These are phyloP conservation scores for Fusarium scirpi DNA, from an alignment of 2,329 filamentous ascomycete genomes.

Conservation along the genomic window DNA sequence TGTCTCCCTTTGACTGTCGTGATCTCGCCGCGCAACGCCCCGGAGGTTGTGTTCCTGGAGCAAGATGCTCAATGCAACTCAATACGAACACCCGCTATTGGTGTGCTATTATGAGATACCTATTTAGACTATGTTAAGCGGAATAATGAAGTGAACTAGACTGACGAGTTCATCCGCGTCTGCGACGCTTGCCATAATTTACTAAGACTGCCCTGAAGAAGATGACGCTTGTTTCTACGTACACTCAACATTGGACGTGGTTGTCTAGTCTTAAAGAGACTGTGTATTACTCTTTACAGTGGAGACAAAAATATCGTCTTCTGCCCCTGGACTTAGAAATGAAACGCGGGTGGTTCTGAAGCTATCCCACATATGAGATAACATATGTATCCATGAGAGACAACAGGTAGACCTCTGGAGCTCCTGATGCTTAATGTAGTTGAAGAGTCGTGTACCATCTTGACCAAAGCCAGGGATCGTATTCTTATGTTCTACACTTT, in stretches of 20 bases:
- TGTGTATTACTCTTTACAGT: no score
- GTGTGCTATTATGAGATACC: background rate
- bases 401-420: background rate
- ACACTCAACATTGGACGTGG: rapidly evolving
- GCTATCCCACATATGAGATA: background rate
- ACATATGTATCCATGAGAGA: background rate
- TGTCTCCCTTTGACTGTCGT: background rate
- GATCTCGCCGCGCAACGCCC: background rate
- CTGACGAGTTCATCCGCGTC: background rate
- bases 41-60: background rate
- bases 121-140: no score
- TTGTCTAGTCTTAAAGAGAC: background rate
- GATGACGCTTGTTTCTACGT: rapidly evolving
- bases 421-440: background rate
- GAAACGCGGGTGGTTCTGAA: rapidly evolving
- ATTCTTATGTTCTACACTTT: no score
- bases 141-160: no score
- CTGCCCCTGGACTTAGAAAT: no score
- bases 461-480: background rate
- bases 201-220: background rate
- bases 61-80: background rate
- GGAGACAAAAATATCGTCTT: rapidly evolving
- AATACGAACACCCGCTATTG: background rate
- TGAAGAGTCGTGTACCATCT: rapidly evolving
- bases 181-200: background rate